phyloP scores from a whole-genome alignment of 345 rosid species.

The Pistacia integerrima region DNA sequence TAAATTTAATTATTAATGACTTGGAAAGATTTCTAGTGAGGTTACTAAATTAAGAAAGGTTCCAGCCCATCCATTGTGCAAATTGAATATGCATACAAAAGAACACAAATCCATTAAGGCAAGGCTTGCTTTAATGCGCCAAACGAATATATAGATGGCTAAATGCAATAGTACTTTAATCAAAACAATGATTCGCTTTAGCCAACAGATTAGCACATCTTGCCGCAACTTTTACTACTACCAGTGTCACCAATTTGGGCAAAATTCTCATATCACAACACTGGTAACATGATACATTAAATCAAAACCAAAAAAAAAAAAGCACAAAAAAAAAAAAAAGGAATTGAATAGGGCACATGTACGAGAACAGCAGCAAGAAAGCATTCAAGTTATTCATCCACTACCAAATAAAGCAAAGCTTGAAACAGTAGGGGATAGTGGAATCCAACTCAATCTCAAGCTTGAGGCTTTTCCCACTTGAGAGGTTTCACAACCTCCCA shows the following conservation, averaged over 20 bases:
- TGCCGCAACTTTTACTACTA: not conserved
- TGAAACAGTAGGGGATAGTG: slow-evolving; percentile 7
- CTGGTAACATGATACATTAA: slow-evolving; percentile 13
- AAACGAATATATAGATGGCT: too few relatives aligned
- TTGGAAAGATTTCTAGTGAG: too few relatives aligned
- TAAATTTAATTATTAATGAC: too few relatives aligned
- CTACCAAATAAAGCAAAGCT: slow-evolving; percentile 4
- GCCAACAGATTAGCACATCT: slow-evolving; percentile 1
- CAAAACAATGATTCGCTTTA: not conserved
- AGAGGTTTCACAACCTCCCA: slow-evolving; percentile 84
- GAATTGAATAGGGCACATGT: slow-evolving; percentile 23
- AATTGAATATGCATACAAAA: too few relatives aligned
- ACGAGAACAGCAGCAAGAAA: slow-evolving; percentile 28
- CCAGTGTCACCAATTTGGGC: slow-evolving; percentile 23
- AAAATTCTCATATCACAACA: slow-evolving; percentile 25
- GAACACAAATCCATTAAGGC: too few relatives aligned
- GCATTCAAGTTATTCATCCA: slow-evolving; percentile 32
- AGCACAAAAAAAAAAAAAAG: slow-evolving; percentile 13
- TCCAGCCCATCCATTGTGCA: too few relatives aligned
- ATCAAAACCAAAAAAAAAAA: not conserved
- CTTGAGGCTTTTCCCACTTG: slow-evolving; percentile 68
- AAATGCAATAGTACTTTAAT: not conserved
- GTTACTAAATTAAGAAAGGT: too few relatives aligned
- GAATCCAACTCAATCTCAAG: slow-evolving; percentile 21
- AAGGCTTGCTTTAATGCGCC: too few relatives aligned